Base-by-base conservation (phyloP, 345 rosid genomes). In the Eucalyptus curtisii region DNA sequence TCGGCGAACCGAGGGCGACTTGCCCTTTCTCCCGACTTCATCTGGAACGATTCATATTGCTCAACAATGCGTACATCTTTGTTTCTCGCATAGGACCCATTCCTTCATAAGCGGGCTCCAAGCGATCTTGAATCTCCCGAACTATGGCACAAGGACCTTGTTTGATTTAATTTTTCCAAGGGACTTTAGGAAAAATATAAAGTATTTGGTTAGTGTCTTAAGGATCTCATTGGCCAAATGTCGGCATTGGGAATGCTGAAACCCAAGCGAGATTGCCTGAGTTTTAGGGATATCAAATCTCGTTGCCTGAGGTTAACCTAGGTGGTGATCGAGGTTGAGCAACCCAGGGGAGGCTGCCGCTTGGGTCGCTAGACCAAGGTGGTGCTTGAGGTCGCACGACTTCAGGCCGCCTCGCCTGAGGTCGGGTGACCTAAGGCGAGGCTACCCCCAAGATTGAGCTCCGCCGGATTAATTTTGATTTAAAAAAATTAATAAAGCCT, bases 391-490 rank as follows among this genome's bases (percentile, higher is more conserved):
- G 57, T 52, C 1, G 25, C 57, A 52, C 0, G 5, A 52, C 10
- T 52, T 52, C 1, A 52, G 1, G 55, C 4, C 4, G 8, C 8
- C 22, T 50, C 4, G 8, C 20, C 2, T 50, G 9, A 50, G 24
- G 55, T 52, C 0, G 2, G 10, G 57, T 0, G 0, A 52, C 25
- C 2, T 2, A 0, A 52, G 57, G 25, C 19, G 57, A 52, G 25
- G 25, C 10, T 52, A 19, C 2, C 10, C 4, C 25, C 0, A 7
- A 5, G 57, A 5, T 52, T 52, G 57, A 20, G 9, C 1, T 52
- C 5, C 0, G 0, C 1, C 1, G 0, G 4, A 7, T 52, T 52
- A 52, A 52, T 52, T 52, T 52, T 19, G 57, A 7, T 52, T 52
- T 19, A 0, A 52, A 52, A 52, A 52, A 19, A 3, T 3, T 19